Conservation (phyloP, 129 eudicot genomes). For the Flaveria trinervia region DNA sequence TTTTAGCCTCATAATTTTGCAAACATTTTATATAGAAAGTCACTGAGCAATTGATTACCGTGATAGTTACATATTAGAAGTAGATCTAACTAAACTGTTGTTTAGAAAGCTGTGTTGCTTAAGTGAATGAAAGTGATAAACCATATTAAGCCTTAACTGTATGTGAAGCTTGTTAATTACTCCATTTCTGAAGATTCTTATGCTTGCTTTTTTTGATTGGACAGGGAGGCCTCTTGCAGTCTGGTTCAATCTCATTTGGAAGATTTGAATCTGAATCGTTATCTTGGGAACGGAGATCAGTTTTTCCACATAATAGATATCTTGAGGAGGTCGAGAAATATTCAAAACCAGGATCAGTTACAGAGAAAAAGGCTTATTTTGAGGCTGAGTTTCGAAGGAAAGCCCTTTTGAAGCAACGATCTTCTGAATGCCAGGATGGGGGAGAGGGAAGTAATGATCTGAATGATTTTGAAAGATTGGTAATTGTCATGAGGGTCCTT, state of each 20-base stretch:
- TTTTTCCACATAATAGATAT: constrained; percentile 81
- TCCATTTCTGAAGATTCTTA: constrained; percentile 12
- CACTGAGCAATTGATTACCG: constrained; percentile 2
- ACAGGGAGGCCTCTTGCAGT: constrained; percentile 70
- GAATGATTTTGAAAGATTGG: constrained; percentile 39
- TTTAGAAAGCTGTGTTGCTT: constrained; percentile 2
- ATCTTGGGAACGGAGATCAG: constrained; percentile 93
- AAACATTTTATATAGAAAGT: neutral
- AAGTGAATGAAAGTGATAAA: neutral
- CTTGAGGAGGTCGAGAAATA: constrained; percentile 89
- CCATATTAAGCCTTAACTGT: neutral
- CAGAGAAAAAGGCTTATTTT: constrained; percentile 84
- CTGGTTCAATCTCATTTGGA: constrained; percentile 83
- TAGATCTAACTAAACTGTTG: constrained; percentile 12
- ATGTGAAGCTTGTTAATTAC: neutral
- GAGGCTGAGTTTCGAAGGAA: constrained; percentile 81
- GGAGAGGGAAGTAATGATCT: constrained; percentile 38
- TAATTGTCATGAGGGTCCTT: constrained; percentile 35
- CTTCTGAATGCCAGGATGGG: constrained; percentile 53
- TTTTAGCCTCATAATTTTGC: neutral
- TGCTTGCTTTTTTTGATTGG: constrained; percentile 24
- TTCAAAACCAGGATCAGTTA: constrained; percentile 91
- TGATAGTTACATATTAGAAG: neutral
- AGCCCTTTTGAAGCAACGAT: constrained; percentile 58
- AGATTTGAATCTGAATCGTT: constrained; percentile 77